Percentiles rank a stretch among this genome's conserved stretches.
Evolutionary conservation across 106 monocot genomes (phyloP).

Genomic region (Dendrobium chrysotoxum): DNA sequence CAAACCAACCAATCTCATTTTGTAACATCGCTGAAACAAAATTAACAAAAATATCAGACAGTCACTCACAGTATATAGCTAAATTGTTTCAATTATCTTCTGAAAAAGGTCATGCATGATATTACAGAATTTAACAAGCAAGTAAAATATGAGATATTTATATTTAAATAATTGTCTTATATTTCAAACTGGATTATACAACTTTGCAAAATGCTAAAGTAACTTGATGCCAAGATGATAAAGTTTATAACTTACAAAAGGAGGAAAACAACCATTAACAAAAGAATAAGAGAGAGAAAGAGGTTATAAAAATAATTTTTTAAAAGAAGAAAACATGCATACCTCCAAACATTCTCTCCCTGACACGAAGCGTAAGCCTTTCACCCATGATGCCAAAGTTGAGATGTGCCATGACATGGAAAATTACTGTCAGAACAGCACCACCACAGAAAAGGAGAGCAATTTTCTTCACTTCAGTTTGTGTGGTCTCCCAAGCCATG

Average conservation of each 20-base stretch:
- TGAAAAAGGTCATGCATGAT: not conserved
- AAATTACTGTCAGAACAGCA: slow-evolving; percentile 62
- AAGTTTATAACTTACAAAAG: not conserved
- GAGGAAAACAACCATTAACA: not conserved
- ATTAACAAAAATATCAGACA: not conserved
- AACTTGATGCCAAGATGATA: not conserved
- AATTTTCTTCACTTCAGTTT: slow-evolving; percentile 78
- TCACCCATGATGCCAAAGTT: slow-evolving; percentile 98
- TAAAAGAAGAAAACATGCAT: slow-evolving; percentile 5
- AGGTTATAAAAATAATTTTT: not conserved
- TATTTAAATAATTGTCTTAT: too few species aligned
- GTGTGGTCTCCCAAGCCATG: slow-evolving; percentile 87
- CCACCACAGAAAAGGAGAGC: slow-evolving; percentile 75
- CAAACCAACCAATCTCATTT: slow-evolving; percentile 94
- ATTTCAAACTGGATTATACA: too few species aligned
- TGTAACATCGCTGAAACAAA: slow-evolving; percentile 54
- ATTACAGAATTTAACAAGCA: not conserved
- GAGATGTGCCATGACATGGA: slow-evolving; percentile 68
- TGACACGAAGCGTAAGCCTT: slow-evolving; percentile 80
- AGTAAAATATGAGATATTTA: not conserved
- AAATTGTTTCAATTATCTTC: not conserved
- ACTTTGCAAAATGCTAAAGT: not conserved
- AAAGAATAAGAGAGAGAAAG: not conserved
- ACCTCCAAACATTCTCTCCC: slow-evolving; percentile 87
- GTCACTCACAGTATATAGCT: not conserved